A percentile compares a stretch with the other conserved stretches of the same genome.
These are phyloP conservation scores for Colletotrichum sansevieriae DNA, from an alignment of 2,329 filamentous ascomycete genomes.

Conservation along the genomic window DNA sequence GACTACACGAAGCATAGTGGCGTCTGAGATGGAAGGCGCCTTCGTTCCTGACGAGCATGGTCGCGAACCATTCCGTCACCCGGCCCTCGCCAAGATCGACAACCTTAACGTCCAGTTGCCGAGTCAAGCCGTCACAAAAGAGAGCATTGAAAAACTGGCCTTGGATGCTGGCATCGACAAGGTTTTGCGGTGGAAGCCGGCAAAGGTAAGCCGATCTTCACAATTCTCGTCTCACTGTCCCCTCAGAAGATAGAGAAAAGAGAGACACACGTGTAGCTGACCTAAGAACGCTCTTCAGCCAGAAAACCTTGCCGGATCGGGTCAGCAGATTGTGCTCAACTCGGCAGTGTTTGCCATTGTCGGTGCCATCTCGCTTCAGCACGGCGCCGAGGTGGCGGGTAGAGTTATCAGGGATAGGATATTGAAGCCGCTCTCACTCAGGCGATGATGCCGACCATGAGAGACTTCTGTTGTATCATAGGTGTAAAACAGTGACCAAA, in stretches of 20 bases:
- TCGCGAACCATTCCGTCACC: slow-evolving; percentile 77
- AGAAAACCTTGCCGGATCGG: slow-evolving; percentile 78
- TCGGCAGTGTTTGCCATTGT: slow-evolving; percentile 87
- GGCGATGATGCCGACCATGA: slow-evolving; percentile 33
- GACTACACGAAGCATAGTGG: slow-evolving; percentile 66
- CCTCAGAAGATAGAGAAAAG: not conserved
- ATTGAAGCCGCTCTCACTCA: slow-evolving; percentile 59
- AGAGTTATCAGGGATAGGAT: slow-evolving; percentile 82
- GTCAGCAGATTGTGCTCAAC: slow-evolving; percentile 79
- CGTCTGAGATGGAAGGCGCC: slow-evolving; percentile 46
- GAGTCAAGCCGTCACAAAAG: slow-evolving; percentile 71
- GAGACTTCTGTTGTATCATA: slow-evolving; percentile 42
- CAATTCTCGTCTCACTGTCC: not conserved
- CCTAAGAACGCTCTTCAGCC: slow-evolving; percentile 55
- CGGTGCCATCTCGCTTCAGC: slow-evolving; percentile 89
- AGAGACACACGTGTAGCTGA: slow-evolving; percentile 10
- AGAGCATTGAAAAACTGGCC: slow-evolving; percentile 77
- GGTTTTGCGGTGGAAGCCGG: slow-evolving; percentile 91
- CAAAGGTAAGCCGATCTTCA: slow-evolving; percentile 69
- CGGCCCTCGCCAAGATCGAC: slow-evolving; percentile 78
- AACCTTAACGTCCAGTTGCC: slow-evolving; percentile 76
- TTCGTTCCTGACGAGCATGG: slow-evolving; percentile 61
- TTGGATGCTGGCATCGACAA: slow-evolving; percentile 76
- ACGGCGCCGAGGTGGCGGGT: slow-evolving; percentile 83
- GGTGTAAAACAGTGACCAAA: slow-evolving; percentile 42